These are phyloP conservation scores for Fraxinus cuspidata DNA, from an alignment of 257 asterid genomes.

Conservation along the genomic window DNA sequence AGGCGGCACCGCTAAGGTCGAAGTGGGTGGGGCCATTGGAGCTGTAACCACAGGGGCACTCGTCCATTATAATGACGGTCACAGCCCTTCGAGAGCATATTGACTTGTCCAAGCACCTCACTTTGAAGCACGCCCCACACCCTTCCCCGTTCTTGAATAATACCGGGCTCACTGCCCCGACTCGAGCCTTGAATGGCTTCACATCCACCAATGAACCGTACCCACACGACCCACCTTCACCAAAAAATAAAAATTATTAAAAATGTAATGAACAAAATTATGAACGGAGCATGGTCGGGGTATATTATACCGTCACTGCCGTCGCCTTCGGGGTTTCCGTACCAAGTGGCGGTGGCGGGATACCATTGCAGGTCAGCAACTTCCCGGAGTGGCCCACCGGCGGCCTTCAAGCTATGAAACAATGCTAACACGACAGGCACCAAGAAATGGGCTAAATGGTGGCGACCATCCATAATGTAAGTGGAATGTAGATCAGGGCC, in stretches of 20 bases:
- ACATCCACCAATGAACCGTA: constrained; percentile 93
- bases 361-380: constrained; percentile 56
- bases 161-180: constrained; percentile 95
- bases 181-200: constrained; percentile 87
- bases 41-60: constrained; percentile 90
- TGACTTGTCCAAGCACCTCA: constrained; percentile 75
- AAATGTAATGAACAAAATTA: neutral
- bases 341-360: constrained; percentile 96
- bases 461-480: constrained; percentile 40
- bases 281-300: neutral
- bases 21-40: constrained; percentile 65
- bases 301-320: constrained; percentile 67
- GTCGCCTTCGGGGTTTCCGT: constrained; percentile 97
- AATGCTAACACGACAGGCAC: neutral
- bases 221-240: constrained; percentile 87
- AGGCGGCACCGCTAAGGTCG: constrained; percentile 97
- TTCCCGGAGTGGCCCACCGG: constrained; percentile 34
- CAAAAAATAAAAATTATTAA: neutral
- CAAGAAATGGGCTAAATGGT: constrained; percentile 17
- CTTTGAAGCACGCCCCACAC: constrained; percentile 96
- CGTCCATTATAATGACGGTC: constrained; percentile 89
- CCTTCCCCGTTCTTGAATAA: constrained; percentile 90
- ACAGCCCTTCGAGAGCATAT: constrained; percentile 89
- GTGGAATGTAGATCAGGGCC: constrained; percentile 6
- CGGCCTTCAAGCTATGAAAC: constrained; percentile 18